Conservation (phyloP, 306 rosid genomes). For the Cyamopsis tetragonoloba region DNA sequence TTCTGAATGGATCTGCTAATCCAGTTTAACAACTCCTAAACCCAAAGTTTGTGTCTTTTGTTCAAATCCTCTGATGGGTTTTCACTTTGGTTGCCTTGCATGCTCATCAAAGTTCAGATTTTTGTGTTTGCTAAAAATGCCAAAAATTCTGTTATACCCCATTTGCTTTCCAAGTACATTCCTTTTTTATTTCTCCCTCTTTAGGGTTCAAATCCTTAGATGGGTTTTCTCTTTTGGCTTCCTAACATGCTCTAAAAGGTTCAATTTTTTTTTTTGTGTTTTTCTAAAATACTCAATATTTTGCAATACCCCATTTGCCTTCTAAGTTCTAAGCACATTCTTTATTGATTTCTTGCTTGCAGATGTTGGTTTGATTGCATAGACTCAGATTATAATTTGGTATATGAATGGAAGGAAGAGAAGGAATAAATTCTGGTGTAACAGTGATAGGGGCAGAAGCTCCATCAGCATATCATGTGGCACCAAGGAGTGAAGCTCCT, state of each 20-base stretch:
- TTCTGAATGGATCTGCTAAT: constrained; percentile 20
- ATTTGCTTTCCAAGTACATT: not conserved
- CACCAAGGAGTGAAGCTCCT: constrained; percentile 65
- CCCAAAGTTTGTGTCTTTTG: not conserved
- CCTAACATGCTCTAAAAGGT: constrained; percentile 20
- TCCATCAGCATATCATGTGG: constrained; percentile 78
- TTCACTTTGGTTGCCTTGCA: constrained; percentile 15
- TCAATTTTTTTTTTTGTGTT: not conserved
- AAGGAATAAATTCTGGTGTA: constrained; percentile 61
- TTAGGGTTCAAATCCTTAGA: constrained; percentile 9
- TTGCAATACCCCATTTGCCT: not conserved
- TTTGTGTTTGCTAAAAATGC: not conserved
- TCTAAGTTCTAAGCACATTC: not conserved
- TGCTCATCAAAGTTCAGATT: constrained; percentile 20
- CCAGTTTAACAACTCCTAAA: constrained; percentile 10
- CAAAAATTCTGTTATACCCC: not conserved
- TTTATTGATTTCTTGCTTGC: constrained; percentile 22
- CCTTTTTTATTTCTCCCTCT: not conserved
- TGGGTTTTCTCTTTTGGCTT: constrained; percentile 24
- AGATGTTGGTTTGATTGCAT: constrained; percentile 38
- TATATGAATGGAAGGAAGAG: constrained; percentile 64
- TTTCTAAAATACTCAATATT: not conserved
- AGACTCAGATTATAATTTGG: constrained; percentile 8
- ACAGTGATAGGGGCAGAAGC: constrained; percentile 82
- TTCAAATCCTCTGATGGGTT: constrained; percentile 20